Evolutionary conservation across 441 rosid species (phyloP), one percentile per base, ranked within the genome.

Genomic region (Cnidoscolus chayamansa): DNA sequence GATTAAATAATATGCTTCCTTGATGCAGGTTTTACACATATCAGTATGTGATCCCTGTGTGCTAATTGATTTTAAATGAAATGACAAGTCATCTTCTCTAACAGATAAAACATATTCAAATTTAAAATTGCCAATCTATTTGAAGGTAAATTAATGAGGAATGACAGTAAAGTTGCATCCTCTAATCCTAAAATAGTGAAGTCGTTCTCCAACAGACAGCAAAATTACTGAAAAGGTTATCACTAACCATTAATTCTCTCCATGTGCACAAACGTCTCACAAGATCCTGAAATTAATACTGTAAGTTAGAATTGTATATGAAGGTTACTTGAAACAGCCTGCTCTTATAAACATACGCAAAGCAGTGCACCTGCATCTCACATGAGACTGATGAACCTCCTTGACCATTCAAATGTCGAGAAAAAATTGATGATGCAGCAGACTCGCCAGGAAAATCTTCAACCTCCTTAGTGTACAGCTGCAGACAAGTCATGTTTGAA

Each of bases 171-270:
- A 31, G 25, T 50, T 50, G 25, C 30, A 25, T 15, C 25, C 51
- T 63, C 30, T 0, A 8, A 10, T 31, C 30, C 43, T 58, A 40
- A 66, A n/a, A 20, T 17, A 59, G 15, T n/a, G 32, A 74, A 70
- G 67, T 50, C 43, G 65, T 68, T 66, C 68, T 63, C 47, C 53
- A 60, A 56, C 54, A 67, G 19, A 32, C 48, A 58, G 75, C 1
- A 50, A 74, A 57, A 57, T 47, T 59, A 13, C 37, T 47, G 61
- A 62, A 45, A 43, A 17, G 69, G 50, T 60, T 35, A 67, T 56
- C 58, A 83, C 94, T 84, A 56, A 90, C 97, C 97, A 92, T 94
- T 74, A 92, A 73, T 73, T 94, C 99, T 81, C 99, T 88, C 99
- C 99, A 92, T 62, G 89, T 82, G 77, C 98, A 94, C 65, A 94